Percentiles rank a stretch among this genome's conserved stretches.
Evolutionary conservation across 345 rosid species (phyloP).

Genomic region (Combretum micranthum): DNA sequence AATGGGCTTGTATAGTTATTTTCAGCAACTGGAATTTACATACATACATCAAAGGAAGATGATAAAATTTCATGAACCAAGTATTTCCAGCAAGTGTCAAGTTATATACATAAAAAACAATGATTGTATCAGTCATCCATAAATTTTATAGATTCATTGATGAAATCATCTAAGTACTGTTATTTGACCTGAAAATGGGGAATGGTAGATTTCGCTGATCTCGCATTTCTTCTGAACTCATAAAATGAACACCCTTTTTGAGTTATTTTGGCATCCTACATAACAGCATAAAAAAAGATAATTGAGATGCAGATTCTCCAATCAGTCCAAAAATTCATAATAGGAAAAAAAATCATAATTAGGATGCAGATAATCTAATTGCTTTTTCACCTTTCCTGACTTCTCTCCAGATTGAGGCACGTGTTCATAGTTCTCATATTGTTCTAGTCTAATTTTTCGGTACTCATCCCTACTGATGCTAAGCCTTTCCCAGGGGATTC

Average conservation of each 20-base stretch:
- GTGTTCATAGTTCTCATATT: too few relatives aligned
- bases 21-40: too few relatives aligned
- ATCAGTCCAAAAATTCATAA: neutral
- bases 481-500: slow-evolving; percentile 94
- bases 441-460: slow-evolving; percentile 79
- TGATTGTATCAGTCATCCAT: too few relatives aligned
- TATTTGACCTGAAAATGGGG: slow-evolving; percentile 81
- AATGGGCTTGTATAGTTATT: too few relatives aligned
- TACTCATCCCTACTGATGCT: slow-evolving; percentile 76
- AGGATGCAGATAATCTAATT: neutral
- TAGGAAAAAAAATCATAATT: neutral
- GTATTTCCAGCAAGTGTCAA: too few relatives aligned
- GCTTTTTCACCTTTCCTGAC: slow-evolving; percentile 48
- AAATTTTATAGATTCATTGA: too few relatives aligned
- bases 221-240: slow-evolving; percentile 53
- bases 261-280: slow-evolving; percentile 41
- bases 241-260: slow-evolving; percentile 43
- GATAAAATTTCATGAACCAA: too few relatives aligned
- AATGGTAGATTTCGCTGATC: slow-evolving; percentile 69
- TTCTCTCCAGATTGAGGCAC: slow-evolving; percentile 57
- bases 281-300: slow-evolving; percentile 2
- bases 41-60: too few relatives aligned
- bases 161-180: too few relatives aligned
- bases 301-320: neutral
- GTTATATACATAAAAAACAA: too few relatives aligned